Conservation (phyloP, 129 eudicot genomes). For the Tanacetum coccineum region DNA sequence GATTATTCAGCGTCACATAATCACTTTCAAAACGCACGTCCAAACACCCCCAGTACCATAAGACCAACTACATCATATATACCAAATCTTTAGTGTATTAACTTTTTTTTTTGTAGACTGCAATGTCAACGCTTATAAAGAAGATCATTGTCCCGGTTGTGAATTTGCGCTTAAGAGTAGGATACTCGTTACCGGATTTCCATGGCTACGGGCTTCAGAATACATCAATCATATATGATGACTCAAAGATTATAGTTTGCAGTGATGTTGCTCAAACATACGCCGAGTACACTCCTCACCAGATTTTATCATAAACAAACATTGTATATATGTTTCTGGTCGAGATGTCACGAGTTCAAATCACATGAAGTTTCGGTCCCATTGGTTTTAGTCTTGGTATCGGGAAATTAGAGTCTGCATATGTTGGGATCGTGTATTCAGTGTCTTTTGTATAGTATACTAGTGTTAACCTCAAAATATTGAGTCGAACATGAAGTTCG, state of each 20-base stretch:
- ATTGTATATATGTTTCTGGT: slow-evolving; percentile 13
- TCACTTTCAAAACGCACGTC: no score
- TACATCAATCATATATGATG: slow-evolving; percentile 41
- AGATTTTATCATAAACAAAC: slow-evolving; percentile 7
- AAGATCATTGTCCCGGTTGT: slow-evolving; percentile 56
- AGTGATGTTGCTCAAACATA: slow-evolving; percentile 47
- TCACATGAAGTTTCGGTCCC: not conserved
- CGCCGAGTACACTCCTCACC: slow-evolving; percentile 18
- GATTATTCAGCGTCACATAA: not conserved
- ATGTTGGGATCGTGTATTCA: slow-evolving; percentile 3
- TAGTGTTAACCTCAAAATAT: no score
- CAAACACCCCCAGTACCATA: not conserved
- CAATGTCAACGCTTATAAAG: slow-evolving; percentile 50
- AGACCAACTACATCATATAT: not conserved
- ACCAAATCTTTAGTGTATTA: not conserved
- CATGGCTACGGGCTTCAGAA: slow-evolving; percentile 70
- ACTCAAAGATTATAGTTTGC: slow-evolving; percentile 58
- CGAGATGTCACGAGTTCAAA: slow-evolving; percentile 13
- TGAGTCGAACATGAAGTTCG: no score
- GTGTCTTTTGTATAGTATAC: slow-evolving; percentile 16
- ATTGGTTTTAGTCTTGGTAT: not conserved
- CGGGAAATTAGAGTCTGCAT: not conserved
- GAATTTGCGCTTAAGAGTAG: slow-evolving; percentile 49
- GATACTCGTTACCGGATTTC: slow-evolving; percentile 53
- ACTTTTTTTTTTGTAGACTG: slow-evolving; percentile 49